Evolutionary conservation across 176 grass and related monocot species (phyloP).

Genomic region (Oropetium thomaeum): DNA sequence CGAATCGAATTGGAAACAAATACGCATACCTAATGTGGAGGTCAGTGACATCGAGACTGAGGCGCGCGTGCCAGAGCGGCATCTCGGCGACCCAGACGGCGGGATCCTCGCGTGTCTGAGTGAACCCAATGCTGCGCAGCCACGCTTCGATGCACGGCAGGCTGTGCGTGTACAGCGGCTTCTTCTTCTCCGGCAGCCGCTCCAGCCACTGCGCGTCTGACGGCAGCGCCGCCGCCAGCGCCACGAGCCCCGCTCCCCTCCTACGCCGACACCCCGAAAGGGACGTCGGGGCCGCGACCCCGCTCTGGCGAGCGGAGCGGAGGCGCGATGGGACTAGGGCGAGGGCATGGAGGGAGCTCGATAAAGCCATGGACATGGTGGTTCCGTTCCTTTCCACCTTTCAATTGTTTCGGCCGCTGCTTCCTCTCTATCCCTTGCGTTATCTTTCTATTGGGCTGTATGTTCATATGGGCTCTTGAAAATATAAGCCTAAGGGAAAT

Average conservation of each 20-base stretch:
- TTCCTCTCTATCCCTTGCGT: neutral
- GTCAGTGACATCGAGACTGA: conserved; percentile 79
- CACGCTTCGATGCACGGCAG: conserved; percentile 87
- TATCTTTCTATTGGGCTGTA: conserved; percentile 8
- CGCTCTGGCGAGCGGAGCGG: neutral
- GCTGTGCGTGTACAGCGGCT: conserved; percentile 88
- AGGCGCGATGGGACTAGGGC: neutral
- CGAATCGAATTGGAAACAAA: neutral
- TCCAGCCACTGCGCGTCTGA: conserved; percentile 67
- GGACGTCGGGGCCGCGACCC: neutral
- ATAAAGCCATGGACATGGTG: conserved; percentile 31
- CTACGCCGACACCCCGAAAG: neutral
- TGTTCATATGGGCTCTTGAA: neutral
- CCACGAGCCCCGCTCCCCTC: conserved; percentile 13
- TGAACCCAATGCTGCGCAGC: conserved; percentile 74
- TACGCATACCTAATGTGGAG: conserved; percentile 64
- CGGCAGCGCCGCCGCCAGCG: conserved; percentile 30
- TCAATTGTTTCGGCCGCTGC: neutral
- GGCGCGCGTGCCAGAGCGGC: conserved; percentile 75
- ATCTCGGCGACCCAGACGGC: conserved; percentile 80
- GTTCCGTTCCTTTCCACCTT: neutral
- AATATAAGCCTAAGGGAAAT: too few relatives aligned
- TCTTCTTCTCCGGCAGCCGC: conserved; percentile 88
- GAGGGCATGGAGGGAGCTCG: conserved; percentile 38
- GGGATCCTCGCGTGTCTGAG: conserved; percentile 62